phyloP scores from a whole-genome alignment of 1,139 yeast species.

The Scheffersomyces segobiensis region DNA sequence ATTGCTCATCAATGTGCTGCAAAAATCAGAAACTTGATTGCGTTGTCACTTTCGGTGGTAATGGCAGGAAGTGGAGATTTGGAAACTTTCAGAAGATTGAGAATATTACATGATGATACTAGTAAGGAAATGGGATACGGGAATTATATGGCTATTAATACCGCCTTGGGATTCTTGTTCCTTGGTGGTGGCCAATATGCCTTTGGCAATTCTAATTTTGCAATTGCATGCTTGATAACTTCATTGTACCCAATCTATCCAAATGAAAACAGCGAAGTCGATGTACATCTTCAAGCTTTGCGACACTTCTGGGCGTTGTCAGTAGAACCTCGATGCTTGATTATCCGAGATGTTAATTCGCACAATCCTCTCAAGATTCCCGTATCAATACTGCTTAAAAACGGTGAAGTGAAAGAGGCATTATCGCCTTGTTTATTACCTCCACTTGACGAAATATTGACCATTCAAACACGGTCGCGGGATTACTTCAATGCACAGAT shows the following conservation, averaged over 20 bases:
- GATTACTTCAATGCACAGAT: constrained; percentile 47
- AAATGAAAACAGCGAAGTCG: constrained; percentile 40
- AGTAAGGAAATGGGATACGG: constrained; percentile 58
- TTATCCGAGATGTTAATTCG: constrained; percentile 68
- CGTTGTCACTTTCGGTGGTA: constrained; percentile 66
- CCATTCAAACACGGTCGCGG: constrained; percentile 40
- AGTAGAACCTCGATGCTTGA: constrained; percentile 76
- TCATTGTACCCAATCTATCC: constrained; percentile 79
- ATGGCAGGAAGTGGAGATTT: constrained; percentile 95
- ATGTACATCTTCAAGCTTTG: constrained; percentile 78
- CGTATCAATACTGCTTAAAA: constrained; percentile 44
- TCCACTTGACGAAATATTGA: constrained; percentile 47
- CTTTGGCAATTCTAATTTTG: constrained; percentile 61
- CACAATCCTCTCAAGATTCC: constrained; percentile 54
- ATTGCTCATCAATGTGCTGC: constrained; percentile 58
- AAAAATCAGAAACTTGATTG: constrained; percentile 59
- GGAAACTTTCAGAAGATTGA: constrained; percentile 68
- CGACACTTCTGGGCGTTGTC: constrained; percentile 92
- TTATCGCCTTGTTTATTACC: constrained; percentile 74
- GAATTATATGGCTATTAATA: constrained; percentile 73
- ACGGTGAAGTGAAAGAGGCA: constrained; percentile 30
- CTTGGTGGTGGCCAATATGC: constrained; percentile 94
- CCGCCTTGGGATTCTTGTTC: constrained; percentile 85
- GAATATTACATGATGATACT: constrained; percentile 65
- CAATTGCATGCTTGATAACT: constrained; percentile 71